Evolutionary conservation across 495 filamentous ascomycete genomes (phyloP).

Genomic region (Ascobolus immersus): DNA sequence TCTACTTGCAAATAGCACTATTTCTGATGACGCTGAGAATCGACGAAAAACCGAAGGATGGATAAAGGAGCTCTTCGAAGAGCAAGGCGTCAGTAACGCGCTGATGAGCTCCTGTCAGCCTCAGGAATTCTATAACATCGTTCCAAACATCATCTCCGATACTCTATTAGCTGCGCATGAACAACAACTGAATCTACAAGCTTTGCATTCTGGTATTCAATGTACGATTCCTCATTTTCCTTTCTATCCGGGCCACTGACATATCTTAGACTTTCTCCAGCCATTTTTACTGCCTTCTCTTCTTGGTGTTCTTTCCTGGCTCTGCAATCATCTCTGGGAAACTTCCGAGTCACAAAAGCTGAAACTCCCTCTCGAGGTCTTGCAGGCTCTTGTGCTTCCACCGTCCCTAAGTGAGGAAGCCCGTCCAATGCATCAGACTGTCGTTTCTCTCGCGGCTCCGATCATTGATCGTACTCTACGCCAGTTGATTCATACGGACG

Average conservation of each 20-base stretch:
- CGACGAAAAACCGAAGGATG: constrained; percentile 44
- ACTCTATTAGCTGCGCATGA: constrained; percentile 50
- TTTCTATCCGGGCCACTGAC: background rate
- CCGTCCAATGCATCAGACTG: constrained; percentile 50
- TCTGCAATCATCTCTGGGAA: constrained; percentile 62
- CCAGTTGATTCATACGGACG: too few relatives aligned
- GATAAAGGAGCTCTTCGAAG: constrained; percentile 70
- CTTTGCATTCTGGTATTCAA: constrained; percentile 68
- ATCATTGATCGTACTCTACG: constrained; percentile 54
- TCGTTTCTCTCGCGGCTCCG: constrained; percentile 58
- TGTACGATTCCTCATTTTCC: constrained; percentile 26
- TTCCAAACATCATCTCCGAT: constrained; percentile 69
- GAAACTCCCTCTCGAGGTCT: constrained; percentile 44
- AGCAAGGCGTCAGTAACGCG: constrained; percentile 61
- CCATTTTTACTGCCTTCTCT: constrained; percentile 74
- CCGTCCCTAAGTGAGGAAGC: constrained; percentile 58
- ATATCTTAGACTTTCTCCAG: constrained; percentile 45
- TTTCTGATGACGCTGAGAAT: constrained; percentile 22
- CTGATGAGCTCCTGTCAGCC: constrained; percentile 77
- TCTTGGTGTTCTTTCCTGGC: constrained; percentile 53
- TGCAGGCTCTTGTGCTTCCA: constrained; percentile 51
- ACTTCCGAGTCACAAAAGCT: constrained; percentile 18
- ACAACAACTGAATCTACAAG: constrained; percentile 46
- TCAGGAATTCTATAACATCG: constrained; percentile 80
- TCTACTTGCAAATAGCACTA: constrained; percentile 30